These are phyloP conservation scores for Aegle marmelos DNA, from an alignment of 345 rosid species.

Conservation along the genomic window DNA sequence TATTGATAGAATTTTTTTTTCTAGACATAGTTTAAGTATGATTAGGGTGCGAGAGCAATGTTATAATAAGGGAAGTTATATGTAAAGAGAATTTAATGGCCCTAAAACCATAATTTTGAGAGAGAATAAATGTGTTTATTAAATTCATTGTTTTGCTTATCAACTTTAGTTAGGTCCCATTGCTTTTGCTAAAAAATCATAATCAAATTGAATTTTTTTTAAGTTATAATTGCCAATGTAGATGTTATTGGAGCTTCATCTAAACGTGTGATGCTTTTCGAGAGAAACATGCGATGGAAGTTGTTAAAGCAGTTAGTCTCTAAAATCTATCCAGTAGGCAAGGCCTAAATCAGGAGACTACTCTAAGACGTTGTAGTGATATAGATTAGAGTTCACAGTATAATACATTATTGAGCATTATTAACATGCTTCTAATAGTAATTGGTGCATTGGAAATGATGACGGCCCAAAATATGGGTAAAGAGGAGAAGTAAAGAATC, in stretches of 20 bases:
- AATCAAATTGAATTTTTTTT: too few relatives aligned
- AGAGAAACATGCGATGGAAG: not conserved
- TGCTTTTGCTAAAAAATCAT: too few relatives aligned
- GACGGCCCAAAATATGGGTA: not conserved
- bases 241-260: too few relatives aligned
- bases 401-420: not conserved
- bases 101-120: too few relatives aligned
- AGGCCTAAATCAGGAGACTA: constrained; percentile 1
- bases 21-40: not conserved
- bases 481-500: not conserved
- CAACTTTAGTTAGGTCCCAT: too few relatives aligned
- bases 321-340: not conserved
- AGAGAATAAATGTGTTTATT: too few relatives aligned
- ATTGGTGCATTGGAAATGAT: not conserved
- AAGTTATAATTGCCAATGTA: too few relatives aligned
- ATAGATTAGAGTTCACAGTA: constrained; percentile 8
- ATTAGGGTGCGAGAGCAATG: too few relatives aligned
- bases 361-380: not conserved
- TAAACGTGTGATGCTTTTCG: too few relatives aligned
- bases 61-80: too few relatives aligned
- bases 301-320: not conserved
- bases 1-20: too few relatives aligned
- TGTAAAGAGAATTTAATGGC: not conserved
- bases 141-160: too few relatives aligned
- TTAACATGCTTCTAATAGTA: not conserved